Conservation (phyloP, 2,329 filamentous ascomycete species). For the Paracamarosporium sp. region DNA sequence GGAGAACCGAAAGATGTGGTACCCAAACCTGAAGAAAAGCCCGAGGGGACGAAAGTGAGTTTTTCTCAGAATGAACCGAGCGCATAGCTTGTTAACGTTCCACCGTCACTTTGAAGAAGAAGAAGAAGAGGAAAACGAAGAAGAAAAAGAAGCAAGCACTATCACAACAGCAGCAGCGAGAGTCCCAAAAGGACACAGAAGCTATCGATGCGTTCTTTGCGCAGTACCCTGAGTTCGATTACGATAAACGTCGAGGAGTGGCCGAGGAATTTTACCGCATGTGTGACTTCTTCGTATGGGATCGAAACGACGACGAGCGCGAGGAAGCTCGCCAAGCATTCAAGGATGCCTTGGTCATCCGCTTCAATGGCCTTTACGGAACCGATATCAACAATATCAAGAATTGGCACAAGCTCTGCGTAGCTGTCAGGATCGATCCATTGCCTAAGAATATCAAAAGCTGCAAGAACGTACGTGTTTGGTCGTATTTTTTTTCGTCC, state of each 20-base stretch:
- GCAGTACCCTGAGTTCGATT: constrained; percentile 11
- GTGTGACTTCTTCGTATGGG: constrained; percentile 19
- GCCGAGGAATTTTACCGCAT: constrained; percentile 16
- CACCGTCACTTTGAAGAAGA: too few relatives aligned
- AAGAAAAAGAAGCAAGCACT: not conserved
- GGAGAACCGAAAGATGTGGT: not conserved
- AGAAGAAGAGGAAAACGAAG: not conserved
- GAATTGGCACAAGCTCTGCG: constrained; percentile 13
- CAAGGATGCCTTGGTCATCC: constrained; percentile 13
- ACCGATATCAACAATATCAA: constrained; percentile 13
- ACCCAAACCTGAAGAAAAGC: too few relatives aligned
- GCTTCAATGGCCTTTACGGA: constrained; percentile 17
- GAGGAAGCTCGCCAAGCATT: constrained; percentile 12
- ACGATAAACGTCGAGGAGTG: constrained; percentile 3
- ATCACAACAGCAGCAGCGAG: not conserved
- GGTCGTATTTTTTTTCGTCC: not conserved
- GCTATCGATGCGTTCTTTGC: constrained; percentile 8
- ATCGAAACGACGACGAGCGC: constrained; percentile 7
- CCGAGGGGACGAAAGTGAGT: not conserved
- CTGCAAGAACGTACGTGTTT: not conserved
- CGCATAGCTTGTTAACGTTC: not conserved
- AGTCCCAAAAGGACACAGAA: not conserved
- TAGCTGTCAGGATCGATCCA: constrained; percentile 11
- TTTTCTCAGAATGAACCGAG: not conserved
- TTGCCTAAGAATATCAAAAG: constrained; percentile 3